phyloP scores from a whole-genome alignment of 352 stramenopile genomes.

The Heterotrichella gracilis region DNA sequence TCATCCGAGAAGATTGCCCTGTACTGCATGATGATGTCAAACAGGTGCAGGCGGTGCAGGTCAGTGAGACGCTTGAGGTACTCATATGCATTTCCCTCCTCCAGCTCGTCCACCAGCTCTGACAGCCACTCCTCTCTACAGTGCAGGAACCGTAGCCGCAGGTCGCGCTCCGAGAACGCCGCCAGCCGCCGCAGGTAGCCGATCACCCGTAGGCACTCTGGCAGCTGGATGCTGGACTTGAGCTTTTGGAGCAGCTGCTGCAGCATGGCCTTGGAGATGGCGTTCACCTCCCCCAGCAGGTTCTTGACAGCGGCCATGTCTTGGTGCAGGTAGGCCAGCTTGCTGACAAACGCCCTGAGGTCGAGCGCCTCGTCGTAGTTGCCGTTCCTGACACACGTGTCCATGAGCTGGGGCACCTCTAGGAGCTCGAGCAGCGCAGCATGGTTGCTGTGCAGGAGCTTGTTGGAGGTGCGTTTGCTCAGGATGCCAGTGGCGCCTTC shows the following conservation, averaged over 20 bases:
- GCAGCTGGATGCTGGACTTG: no score
- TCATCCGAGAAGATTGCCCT: constrained; percentile 52
- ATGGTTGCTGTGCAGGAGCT: constrained; percentile 51
- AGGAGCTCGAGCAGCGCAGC: constrained; percentile 78
- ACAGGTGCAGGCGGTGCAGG: constrained; percentile 44
- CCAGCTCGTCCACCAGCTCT: constrained; percentile 28
- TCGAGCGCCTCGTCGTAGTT: constrained; percentile 74
- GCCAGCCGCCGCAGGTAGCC: constrained; percentile 37
- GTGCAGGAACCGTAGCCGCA: constrained; percentile 42
- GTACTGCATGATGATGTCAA: constrained; percentile 52
- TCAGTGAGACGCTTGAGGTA: constrained; percentile 49
- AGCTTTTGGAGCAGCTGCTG: constrained; percentile 41
- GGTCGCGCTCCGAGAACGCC: constrained; percentile 32
- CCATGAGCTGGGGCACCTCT: constrained; percentile 76
- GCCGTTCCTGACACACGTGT: constrained; percentile 72
- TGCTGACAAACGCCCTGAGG: constrained; percentile 57
- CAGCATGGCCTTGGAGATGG: constrained; percentile 24
- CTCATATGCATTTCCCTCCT: constrained; percentile 35
- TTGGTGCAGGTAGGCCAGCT: constrained; percentile 30
- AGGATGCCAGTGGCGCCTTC: constrained; percentile 36
- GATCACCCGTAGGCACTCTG: constrained; percentile 38
- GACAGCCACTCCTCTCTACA: constrained; percentile 37
- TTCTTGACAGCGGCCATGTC: neutral
- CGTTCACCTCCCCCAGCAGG: neutral
- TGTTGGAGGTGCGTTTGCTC: constrained; percentile 50